Base-by-base conservation (phyloP, 345 rosid genomes). In the Rubroshorea leprosula region DNA sequence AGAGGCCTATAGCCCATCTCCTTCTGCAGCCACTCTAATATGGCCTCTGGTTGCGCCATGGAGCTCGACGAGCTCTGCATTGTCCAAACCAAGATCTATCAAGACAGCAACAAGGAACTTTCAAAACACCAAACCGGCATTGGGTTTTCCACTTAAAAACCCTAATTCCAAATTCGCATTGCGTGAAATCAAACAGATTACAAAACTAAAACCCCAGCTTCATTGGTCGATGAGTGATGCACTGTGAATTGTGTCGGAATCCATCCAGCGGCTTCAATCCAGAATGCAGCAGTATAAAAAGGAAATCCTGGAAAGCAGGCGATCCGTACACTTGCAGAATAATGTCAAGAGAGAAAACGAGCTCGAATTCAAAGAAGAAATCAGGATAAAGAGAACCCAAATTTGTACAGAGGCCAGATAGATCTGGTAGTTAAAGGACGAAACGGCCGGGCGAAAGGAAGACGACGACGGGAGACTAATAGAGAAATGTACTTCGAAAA, bases 1-100 rank as follows among this genome's bases (percentile, higher is more conserved):
- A 83, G 65, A 5, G 95, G 86, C 58, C 90, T 65, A 57, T 91
- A 88, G 19, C 88, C 85, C 95, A 91, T 88, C 66, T 91, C 98
- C 74, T 82, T 88, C 53, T 83, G 88, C 44, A 88, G 69, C 98
- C 95, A 91, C 65, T 85, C 91, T 39, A 82, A 53, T 27, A 87
- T 87, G 22, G 77, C 90, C 68, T 87, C 91, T 23, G 96, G 85
- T 52, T 83, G 83, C 53, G 78, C 85, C 57, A 73, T 49, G 6
- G 65, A 68, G 73, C 64, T 73, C 65, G 75, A 23, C 45, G 63
- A 67, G 68, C 74, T 68, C 80, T 68, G 74, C 84, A 79, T 76
- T 65, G 27, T 61, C 18, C 15, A 4, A 19, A 31, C 3, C 10
- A 13, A 44, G 43, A 18, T 17, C 20, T 29, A 21, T 17, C 27